Conservation (phyloP, 257 asterid genomes). For the Solanum stenotomum region DNA sequence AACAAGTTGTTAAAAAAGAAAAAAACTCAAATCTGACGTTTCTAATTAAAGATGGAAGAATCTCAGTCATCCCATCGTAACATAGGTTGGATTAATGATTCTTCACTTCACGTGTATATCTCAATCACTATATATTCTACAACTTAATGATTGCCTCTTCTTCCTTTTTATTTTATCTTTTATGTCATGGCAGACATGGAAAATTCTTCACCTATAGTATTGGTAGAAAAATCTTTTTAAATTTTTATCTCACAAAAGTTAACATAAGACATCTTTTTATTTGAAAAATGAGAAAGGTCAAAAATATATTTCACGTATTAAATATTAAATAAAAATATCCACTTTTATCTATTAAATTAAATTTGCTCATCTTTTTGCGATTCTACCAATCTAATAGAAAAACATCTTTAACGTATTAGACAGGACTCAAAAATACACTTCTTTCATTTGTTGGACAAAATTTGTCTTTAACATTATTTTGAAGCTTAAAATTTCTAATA, state of each 20-base stretch:
- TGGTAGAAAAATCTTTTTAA: background rate
- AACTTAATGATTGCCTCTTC: background rate
- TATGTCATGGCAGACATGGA: background rate
- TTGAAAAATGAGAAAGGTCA: background rate
- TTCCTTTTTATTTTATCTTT: background rate
- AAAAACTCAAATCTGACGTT: rapidly evolving
- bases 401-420: background rate
- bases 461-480: background rate
- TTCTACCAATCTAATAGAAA: background rate
- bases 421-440: too few species aligned
- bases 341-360: background rate
- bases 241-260: background rate
- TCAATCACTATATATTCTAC: background rate
- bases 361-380: background rate
- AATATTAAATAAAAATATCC: background rate
- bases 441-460: background rate
- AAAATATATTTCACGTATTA: background rate
- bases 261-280: background rate
- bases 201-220: background rate
- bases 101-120: background rate
- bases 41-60: rapidly evolving
- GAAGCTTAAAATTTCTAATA: background rate
- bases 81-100: background rate
- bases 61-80: rapidly evolving
- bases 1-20: background rate